A percentile compares a stretch with the other conserved stretches of the same genome.
Evolutionary conservation across 805 yeast genomes (phyloP).

Genomic region (Lachancea fermentati): DNA sequence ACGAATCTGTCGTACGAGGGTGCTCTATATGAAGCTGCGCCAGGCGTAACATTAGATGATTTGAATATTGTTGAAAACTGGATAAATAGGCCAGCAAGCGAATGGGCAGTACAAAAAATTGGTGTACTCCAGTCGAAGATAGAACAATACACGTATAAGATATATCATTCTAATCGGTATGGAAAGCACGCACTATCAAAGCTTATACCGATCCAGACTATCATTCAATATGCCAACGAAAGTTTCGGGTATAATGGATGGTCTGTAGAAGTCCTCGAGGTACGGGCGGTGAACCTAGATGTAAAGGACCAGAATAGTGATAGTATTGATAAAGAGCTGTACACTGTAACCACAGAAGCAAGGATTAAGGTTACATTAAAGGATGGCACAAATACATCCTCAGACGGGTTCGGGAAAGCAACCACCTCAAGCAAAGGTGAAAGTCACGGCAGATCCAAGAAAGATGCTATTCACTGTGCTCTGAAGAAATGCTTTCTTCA

Average conservation of each 20-base stretch:
- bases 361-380: constrained; percentile 61
- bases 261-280: constrained; percentile 39
- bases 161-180: constrained; percentile 24
- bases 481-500: constrained; percentile 71
- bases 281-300: constrained; percentile 16
- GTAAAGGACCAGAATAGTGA: constrained; percentile 6
- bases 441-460: constrained; percentile 76
- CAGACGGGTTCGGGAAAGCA: constrained; percentile 67
- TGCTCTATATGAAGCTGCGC: constrained; percentile 18
- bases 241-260: constrained; percentile 55
- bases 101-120: constrained; percentile 44
- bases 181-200: constrained; percentile 25
- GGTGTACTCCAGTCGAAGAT: constrained; percentile 45
- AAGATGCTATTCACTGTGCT: constrained; percentile 83
- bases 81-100: constrained; percentile 35
- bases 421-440: constrained; percentile 56
- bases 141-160: constrained; percentile 32
- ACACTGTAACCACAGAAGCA: constrained; percentile 33
- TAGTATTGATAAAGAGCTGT: constrained; percentile 4
- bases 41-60: constrained; percentile 23
- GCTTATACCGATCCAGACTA: constrained; percentile 31
- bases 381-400: constrained; percentile 80
- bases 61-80: constrained; percentile 29
- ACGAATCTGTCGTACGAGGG: constrained; percentile 15
- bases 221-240: constrained; percentile 43